phyloP scores from a whole-genome alignment of 2,329 filamentous ascomycete species.

The Hypoxylon rubiginosum region DNA sequence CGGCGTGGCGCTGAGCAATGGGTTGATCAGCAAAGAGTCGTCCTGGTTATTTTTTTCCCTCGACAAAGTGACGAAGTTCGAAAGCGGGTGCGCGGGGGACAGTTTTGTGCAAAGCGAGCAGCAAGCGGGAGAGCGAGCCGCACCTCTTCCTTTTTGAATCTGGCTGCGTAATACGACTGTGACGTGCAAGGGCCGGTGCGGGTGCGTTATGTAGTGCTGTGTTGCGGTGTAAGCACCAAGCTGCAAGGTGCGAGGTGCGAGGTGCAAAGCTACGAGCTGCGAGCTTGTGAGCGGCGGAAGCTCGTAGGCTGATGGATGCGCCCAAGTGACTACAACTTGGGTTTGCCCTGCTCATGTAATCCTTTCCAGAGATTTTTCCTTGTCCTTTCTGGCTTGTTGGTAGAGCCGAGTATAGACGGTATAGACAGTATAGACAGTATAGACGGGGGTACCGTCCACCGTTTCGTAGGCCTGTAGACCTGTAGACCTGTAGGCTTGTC shows the following conservation, averaged over 20 bases:
- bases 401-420: conserved; percentile 39
- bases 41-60: conserved; percentile 10
- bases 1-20: conserved; percentile 36
- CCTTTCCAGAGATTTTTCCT: conserved; percentile 20
- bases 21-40: conserved; percentile 32
- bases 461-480: too few relatives aligned
- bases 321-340: conserved; percentile 42
- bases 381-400: conserved; percentile 29
- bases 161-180: conserved; percentile 50
- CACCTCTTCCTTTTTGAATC: conserved; percentile 48
- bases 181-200: conserved; percentile 39
- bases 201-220: conserved; percentile 38
- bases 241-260: conserved; percentile 18
- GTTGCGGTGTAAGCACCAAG: conserved; percentile 50
- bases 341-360: conserved; percentile 33
- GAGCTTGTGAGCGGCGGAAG: conserved; percentile 3
- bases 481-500: too few relatives aligned
- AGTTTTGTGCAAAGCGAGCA: conserved; percentile 45
- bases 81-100: conserved; percentile 47
- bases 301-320: conserved; percentile 37
- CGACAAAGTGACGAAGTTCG: conserved; percentile 27
- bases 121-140: conserved; percentile 48
- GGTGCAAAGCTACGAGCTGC: neutral
- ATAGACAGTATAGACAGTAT: too few relatives aligned
- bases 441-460: neutral